Conservation (phyloP, 345 rosid genomes). For the Dipteronia sinensis region DNA sequence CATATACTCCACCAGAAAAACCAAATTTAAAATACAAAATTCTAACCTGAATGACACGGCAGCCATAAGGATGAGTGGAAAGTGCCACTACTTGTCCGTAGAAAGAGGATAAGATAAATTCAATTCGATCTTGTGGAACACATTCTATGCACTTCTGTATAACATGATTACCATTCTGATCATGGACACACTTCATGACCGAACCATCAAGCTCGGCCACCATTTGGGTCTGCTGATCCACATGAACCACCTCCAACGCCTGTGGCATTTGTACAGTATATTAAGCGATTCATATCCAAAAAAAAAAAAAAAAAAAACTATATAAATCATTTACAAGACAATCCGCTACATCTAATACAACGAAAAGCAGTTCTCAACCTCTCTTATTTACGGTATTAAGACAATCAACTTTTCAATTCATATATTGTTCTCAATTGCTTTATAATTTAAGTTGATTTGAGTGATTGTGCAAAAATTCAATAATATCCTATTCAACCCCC, state of each 20-base stretch:
- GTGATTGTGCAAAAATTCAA: background rate
- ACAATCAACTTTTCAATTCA: background rate
- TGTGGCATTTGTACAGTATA: constrained; percentile 36
- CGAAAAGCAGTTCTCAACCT: background rate
- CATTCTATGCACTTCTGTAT: constrained; percentile 95
- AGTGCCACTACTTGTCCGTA: constrained; percentile 83
- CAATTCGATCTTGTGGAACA: constrained; percentile 76
- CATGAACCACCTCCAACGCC: constrained; percentile 90
- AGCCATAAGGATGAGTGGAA: constrained; percentile 97
- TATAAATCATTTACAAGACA: constrained; percentile 2
- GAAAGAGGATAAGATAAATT: constrained; percentile 84
- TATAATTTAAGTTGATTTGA: background rate
- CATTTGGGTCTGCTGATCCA: constrained; percentile 71
- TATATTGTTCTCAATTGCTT: background rate
- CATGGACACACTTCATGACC: constrained; percentile 87
- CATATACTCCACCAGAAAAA: constrained; percentile 1
- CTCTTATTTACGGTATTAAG: background rate
- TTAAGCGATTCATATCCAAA: constrained; percentile 15
- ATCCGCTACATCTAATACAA: background rate
- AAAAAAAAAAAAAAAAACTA: background rate
- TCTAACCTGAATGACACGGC: constrained; percentile 92
- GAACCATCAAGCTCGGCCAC: constrained; percentile 90
- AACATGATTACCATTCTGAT: constrained; percentile 99
- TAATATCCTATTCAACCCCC: background rate
- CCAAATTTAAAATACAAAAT: background rate